Base-by-base conservation (phyloP, 1,284 basidiomycete genomes). In the Cystobasidiaceae sp. region DNA sequence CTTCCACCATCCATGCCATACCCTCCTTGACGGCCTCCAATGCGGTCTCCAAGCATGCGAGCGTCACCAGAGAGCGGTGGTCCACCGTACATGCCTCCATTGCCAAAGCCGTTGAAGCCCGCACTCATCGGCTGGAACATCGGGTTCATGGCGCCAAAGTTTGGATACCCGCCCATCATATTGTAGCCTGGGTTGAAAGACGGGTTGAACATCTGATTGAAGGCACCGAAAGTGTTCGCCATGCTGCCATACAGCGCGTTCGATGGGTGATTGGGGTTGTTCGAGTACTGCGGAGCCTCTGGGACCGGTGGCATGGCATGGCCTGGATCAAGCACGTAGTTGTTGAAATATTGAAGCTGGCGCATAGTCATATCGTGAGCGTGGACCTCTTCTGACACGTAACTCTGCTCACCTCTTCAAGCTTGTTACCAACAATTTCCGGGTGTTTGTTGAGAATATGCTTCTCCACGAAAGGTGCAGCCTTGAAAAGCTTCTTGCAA, bases 401-500 rank as follows among this genome's bases (percentile, higher is more conserved):
- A n/a, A n/a, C n/a, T n/a, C n/a, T n/a, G 60, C 68, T 39, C 60
- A 69, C 66, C 61, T 67, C 32, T 50, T 70, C 63, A 30, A 75
- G 64, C 19, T 63, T 60, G 37, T 71, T 68, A 21, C 69, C 69
- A 34, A 75, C 52, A 21, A 71, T 33, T 19, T 73, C 72, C 5
- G 67, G 49, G 45, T 76, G 75, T 59, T 76, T 76, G 44, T 73
- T 71, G 46, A 66, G 44, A 27, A 76, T 68, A 52, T 76, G 75
- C 68, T 97, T 97, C 79, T 93, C 90, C 56, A 97, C 88, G 78
- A 94, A 97, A 44, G 91, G 86, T 23, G 89, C 88, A 4, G 91
- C 93, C 75, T 92, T 93, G 85, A 97, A 97, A 17, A 97, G 81
- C 80, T 97, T 97, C 77, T 86, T 85, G 77, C 93, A 97, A 54